These are phyloP conservation scores for Alternaria incomplexa DNA, from an alignment of 2,329 filamentous ascomycete genomes.

Conservation along the genomic window DNA sequence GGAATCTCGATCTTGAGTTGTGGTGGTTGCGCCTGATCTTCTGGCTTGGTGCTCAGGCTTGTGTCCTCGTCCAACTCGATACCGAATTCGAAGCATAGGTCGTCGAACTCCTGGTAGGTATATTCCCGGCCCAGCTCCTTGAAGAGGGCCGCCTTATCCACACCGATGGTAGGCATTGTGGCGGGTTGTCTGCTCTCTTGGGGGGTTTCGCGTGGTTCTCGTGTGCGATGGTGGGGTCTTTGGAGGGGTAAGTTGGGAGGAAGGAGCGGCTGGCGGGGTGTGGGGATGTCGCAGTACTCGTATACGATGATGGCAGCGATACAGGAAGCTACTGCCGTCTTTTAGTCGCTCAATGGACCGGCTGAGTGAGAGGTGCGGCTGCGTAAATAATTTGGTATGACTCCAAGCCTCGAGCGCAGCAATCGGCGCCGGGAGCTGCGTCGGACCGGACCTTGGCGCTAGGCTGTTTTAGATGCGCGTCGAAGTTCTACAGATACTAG, in stretches of 20 bases:
- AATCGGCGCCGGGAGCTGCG: constrained; percentile 22
- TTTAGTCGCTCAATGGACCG: constrained; percentile 3
- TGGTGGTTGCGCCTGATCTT: constrained; percentile 73
- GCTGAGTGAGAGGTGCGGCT: not conserved
- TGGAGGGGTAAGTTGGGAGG: constrained; percentile 31
- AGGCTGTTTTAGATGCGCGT: constrained; percentile 8
- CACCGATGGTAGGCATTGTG: constrained; percentile 93
- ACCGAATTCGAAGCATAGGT: constrained; percentile 97
- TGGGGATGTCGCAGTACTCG: constrained; percentile 1
- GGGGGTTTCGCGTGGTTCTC: constrained; percentile 10
- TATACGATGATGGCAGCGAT: not conserved
- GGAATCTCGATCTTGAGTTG: constrained; percentile 98
- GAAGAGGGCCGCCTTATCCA: constrained; percentile 96
- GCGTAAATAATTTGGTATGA: constrained; percentile 34
- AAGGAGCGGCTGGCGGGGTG: constrained; percentile 17
- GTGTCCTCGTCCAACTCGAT: constrained; percentile 95
- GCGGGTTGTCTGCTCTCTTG: constrained; percentile 10
- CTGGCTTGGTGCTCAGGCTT: constrained; percentile 40
- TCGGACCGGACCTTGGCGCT: constrained; percentile 19
- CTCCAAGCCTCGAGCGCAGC: constrained; percentile 24
- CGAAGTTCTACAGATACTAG: not conserved
- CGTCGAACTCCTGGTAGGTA: constrained; percentile 93
- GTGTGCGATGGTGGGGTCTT: constrained; percentile 38
- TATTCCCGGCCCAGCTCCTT: constrained; percentile 89
- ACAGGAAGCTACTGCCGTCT: not conserved